Percentiles rank a stretch among this genome's conserved stretches.
Conservation (phyloP, 164 flowering plant species). For the Malania oleifera region DNA sequence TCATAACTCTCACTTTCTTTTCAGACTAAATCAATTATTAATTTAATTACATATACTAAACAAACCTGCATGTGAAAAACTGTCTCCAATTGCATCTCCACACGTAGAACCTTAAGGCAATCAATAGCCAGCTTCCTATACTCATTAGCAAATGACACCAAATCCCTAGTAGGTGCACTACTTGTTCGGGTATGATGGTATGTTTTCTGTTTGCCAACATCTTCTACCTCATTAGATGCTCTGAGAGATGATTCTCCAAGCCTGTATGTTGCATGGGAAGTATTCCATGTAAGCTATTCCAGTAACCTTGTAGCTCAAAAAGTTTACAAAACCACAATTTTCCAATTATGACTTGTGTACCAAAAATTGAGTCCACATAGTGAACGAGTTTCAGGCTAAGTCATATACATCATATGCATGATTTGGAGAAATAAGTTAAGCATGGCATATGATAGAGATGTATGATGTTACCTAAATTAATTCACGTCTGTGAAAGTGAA, state of each 20-base stretch:
- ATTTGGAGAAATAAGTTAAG: too few relatives aligned
- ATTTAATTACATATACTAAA: not conserved
- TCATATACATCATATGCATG: too few relatives aligned
- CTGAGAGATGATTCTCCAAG: conserved; percentile 55
- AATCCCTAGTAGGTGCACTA: conserved; percentile 52
- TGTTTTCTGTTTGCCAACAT: conserved; percentile 27
- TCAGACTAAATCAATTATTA: not conserved
- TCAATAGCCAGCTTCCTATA: conserved; percentile 88
- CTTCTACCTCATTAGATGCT: conserved; percentile 46
- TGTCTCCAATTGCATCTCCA: conserved; percentile 96
- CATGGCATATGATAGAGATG: too few relatives aligned
- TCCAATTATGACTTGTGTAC: too few relatives aligned
- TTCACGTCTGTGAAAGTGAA: not conserved
- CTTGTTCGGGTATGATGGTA: conserved; percentile 41
- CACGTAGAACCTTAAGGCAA: conserved; percentile 91
- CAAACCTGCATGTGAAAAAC: conserved; percentile 91
- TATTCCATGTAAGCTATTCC: conserved; percentile 9
- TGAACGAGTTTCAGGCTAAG: too few relatives aligned
- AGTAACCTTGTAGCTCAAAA: conserved; percentile 4
- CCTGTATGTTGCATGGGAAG: conserved; percentile 35
- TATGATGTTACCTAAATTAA: too few relatives aligned
- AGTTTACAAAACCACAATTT: not conserved
- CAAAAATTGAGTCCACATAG: too few relatives aligned
- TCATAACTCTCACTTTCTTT: not conserved
- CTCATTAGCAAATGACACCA: conserved; percentile 89